Evolutionary conservation across 208 protist genomes (phyloP).

Genomic region (Tritrichomonas foetus): DNA sequence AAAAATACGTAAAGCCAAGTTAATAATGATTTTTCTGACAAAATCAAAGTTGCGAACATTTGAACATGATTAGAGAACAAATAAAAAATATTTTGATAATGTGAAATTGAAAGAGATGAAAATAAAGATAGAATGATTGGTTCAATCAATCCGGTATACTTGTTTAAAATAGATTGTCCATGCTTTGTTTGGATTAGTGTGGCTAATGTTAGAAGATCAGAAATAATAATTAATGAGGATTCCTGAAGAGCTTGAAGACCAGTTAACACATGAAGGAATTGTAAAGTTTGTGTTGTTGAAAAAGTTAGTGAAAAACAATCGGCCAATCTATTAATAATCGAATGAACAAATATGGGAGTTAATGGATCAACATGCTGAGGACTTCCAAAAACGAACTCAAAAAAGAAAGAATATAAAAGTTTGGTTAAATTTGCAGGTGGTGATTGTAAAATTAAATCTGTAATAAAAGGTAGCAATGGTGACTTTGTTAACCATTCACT

Average conservation of each 20-base stretch:
- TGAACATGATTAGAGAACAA: not conserved
- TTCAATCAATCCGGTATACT: not conserved
- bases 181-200: not conserved
- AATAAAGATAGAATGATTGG: conserved; percentile 18
- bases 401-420: conserved; percentile 3
- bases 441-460: not conserved
- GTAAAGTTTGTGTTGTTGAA: not conserved
- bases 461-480: not conserved
- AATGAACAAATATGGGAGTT: not conserved
- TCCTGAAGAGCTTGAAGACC: not conserved
- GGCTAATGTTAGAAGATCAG: not conserved
- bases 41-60: not conserved
- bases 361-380: not conserved
- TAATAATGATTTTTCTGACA: not conserved
- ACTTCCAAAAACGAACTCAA: not conserved
- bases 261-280: not conserved
- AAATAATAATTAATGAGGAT: not conserved
- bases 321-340: not conserved
- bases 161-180: not conserved
- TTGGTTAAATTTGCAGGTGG: not conserved
- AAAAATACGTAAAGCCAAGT: not conserved
- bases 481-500: not conserved
- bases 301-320: not conserved
- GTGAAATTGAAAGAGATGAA: not conserved
- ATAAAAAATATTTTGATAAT: not conserved